Evolutionary conservation across 345 rosid species (phyloP), one percentile per base, ranked within the genome.

Genomic region (Nasturtium officinale): DNA sequence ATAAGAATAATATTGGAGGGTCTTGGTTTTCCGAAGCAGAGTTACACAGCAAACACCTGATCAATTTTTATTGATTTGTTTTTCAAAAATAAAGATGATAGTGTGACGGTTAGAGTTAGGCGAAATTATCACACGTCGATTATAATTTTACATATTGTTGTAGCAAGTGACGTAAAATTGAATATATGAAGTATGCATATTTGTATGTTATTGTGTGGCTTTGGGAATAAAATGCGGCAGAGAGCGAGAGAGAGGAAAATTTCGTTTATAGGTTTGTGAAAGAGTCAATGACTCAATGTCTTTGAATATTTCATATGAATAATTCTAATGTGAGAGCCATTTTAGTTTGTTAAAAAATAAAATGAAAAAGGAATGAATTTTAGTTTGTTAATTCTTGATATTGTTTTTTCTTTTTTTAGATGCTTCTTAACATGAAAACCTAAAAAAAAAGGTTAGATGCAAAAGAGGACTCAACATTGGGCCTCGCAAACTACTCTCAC

Each of bases 351-450:
- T 23, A 23, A 23, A 23, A 23, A 2, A 23, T 1, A 23, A 2
- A 23, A 23, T 1, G 25, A 23, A 23, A 23, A 23, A 1, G n/a
- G n/a, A n/a, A n/a, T n/a, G n/a, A n/a, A n/a, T 1, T 23, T 26
- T 53, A 67, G 28, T 25, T 37, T 67, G 71, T 53, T 53, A n/a
- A 25, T 25, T 40, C 16, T 63, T 16, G 16, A 29, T 29, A n/a
- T n/a, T n/a, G n/a, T 23, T 16, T 42, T 25, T 5, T 33, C 35
- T n/a, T n/a, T n/a, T n/a, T n/a, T n/a, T n/a, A n/a, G n/a, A n/a
- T n/a, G n/a, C n/a, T n/a, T n/a, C n/a, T n/a, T n/a, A n/a, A n/a
- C n/a, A n/a, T n/a, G n/a, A n/a, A n/a, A n/a, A n/a, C n/a, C n/a
- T n/a, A n/a, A n/a, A n/a, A n/a, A n/a, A n/a, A n/a, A n/a, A n/a